Percentiles rank a stretch among this genome's conserved stretches.
Evolutionary conservation across 2,329 filamentous ascomycete species (phyloP).

Genomic region (Cercospora janseana): DNA sequence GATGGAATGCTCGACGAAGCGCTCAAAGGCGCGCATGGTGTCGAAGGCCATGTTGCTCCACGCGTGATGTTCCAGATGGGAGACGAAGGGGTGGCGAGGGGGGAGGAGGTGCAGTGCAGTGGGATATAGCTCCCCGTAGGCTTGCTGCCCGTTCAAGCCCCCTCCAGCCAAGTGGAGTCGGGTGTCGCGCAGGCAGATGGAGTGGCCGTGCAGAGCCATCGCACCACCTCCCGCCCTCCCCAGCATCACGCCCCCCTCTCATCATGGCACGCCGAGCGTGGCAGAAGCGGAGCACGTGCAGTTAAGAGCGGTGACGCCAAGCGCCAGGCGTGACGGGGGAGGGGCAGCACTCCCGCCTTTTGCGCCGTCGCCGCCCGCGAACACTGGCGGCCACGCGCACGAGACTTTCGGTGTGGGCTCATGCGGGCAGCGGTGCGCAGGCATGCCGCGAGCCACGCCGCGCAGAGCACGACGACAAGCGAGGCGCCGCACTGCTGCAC

Average conservation of each 20-base stretch:
- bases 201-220: too few relatives aligned
- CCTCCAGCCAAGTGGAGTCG: conserved; percentile 17
- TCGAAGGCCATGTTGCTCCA: conserved; percentile 26
- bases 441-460: conserved; percentile 4
- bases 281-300: conserved; percentile 12
- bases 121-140: conserved; percentile 10
- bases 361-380: conserved; percentile 2
- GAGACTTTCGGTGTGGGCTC: conserved; percentile 18
- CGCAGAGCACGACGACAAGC: background rate
- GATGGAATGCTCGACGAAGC: conserved; percentile 19
- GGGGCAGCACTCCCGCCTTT: conserved; percentile 18
- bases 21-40: conserved; percentile 26
- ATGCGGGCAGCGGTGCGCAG: conserved; percentile 13
- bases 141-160: conserved; percentile 13
- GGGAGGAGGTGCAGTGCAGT: background rate
- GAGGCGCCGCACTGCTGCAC: background rate
- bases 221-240: too few relatives aligned
- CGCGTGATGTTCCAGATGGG: background rate
- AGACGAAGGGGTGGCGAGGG: background rate
- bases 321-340: too few relatives aligned
- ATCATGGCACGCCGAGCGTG: conserved; percentile 7
- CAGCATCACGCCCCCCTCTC: background rate
- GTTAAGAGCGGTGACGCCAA: conserved; percentile 12
- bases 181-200: too few relatives aligned
- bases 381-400: conserved; percentile 3